Conservation (phyloP, 2,329 filamentous ascomycete genomes). For the Aspergillus ustus region DNA sequence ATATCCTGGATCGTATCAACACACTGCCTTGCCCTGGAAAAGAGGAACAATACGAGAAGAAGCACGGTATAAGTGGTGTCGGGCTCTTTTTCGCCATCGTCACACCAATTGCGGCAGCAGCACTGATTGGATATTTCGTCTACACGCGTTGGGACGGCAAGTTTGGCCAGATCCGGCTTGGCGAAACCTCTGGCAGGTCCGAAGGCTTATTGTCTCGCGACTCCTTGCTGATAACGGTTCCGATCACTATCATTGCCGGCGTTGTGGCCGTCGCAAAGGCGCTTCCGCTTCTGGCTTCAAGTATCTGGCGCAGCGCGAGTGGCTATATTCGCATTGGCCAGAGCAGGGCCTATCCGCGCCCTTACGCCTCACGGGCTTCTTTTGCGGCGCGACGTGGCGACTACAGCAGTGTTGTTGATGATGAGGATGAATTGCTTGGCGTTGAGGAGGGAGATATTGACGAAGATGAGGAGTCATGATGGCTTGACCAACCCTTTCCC, state of each 20-base stretch:
- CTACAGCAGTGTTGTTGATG: constrained; percentile 86
- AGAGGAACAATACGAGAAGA: constrained; percentile 79
- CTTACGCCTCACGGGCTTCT: constrained; percentile 85
- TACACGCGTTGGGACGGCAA: constrained; percentile 85
- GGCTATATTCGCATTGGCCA: constrained; percentile 54
- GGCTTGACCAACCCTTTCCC: neutral
- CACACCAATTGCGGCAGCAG: constrained; percentile 73
- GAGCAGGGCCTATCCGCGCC: constrained; percentile 60
- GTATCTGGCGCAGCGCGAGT: constrained; percentile 70
- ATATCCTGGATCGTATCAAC: constrained; percentile 71
- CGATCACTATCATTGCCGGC: constrained; percentile 78
- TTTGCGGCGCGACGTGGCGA: constrained; percentile 88
- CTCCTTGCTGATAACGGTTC: constrained; percentile 78
- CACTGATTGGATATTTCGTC: constrained; percentile 78
- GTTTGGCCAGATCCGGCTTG: constrained; percentile 89
- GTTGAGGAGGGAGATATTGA: constrained; percentile 87
- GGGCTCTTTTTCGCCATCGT: constrained; percentile 85
- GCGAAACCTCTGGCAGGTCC: constrained; percentile 58
- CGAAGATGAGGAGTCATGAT: constrained; percentile 67
- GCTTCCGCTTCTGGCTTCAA: constrained; percentile 72
- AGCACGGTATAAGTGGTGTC: constrained; percentile 70
- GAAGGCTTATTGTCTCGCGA: constrained; percentile 66
- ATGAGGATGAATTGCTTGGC: constrained; percentile 91
- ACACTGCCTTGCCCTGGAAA: constrained; percentile 73
- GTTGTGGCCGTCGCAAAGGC: constrained; percentile 75